Conservation (phyloP, 2,329 filamentous ascomycete genomes). For the Ascocoryne sarcoides region DNA sequence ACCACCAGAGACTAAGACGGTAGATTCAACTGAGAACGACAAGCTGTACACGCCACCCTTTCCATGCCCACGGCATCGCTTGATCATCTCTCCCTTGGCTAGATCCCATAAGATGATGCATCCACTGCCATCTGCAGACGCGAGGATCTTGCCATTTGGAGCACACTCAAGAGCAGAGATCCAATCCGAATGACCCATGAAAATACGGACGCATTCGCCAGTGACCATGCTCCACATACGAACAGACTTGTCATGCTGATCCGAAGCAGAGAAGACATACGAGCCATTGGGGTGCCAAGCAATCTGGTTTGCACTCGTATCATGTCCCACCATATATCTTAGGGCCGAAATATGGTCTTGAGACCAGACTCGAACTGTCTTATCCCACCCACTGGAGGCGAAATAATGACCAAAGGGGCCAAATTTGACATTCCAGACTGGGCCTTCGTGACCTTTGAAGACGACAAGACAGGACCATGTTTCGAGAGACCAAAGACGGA, state of each 20-base stretch:
- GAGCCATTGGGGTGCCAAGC: conserved; percentile 90
- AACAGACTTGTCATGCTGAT: conserved; percentile 77
- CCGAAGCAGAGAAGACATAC: conserved; percentile 88
- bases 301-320: conserved; percentile 85
- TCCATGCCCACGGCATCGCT: conserved; percentile 87
- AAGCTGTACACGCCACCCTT: conserved; percentile 92
- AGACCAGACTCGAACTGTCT: conserved; percentile 82
- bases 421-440: conserved; percentile 83
- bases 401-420: conserved; percentile 96
- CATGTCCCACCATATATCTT: conserved; percentile 83
- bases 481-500: conserved; percentile 89
- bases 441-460: conserved; percentile 87
- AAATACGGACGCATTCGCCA: conserved; percentile 80
- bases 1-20: conserved; percentile 79
- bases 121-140: conserved; percentile 78
- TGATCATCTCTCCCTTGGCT: conserved; percentile 73
- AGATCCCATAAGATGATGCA: conserved; percentile 95
- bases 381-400: conserved; percentile 76
- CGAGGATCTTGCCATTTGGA: conserved; percentile 82
- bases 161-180: conserved; percentile 79
- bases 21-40: conserved; percentile 89
- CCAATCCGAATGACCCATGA: conserved; percentile 83
- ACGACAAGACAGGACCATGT: conserved; percentile 87
- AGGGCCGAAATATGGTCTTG: conserved; percentile 88
- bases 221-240: conserved; percentile 95